Base-by-base conservation (phyloP, 2,329 filamentous ascomycete genomes). In the Fusarium albosuccineum region DNA sequence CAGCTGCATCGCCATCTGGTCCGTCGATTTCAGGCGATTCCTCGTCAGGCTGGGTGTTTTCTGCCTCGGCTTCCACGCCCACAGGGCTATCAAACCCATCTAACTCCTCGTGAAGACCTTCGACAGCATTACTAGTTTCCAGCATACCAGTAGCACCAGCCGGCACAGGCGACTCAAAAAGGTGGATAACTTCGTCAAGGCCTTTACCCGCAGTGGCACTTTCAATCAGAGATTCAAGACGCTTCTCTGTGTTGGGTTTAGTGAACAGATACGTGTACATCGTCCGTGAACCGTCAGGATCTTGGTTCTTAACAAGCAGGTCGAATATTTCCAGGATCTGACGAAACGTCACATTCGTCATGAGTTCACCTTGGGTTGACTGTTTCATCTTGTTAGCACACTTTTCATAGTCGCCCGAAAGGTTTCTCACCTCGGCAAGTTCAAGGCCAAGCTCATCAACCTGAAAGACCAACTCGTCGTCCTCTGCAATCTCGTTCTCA, bases 401-500 rank as follows among this genome's bases (percentile, higher is more conserved):
- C 22, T 16, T 13, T 42, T 50, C 3, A 9, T 14, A 10, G 6
- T 26, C 50, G 27, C 42, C 17, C 9, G 5, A 16, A 8, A 11
- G 46, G 14, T 64, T 36, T 40, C 81, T 66, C 76, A 84, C 83
- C 77, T 86, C 84, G 17, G 82, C 77, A 72, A 86, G 85, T 72
- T 86, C 84, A 33, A 87, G 76, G 9, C 82, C 83, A 40, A 87
- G 79, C 60, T 85, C 82, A 29, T 86, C 83, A 46, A 86, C 75
- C 60, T 84, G 82, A 40, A 86, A 79, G n/a, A 82, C 78, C 41
- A 87, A 74, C 57, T 86, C 84, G 53, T 87, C 84, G 16, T 80
- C 77, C 4, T 75, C 59, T 6, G 76, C 73, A 3, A 86, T 72
- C 53, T 86, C 85, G 39, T 80, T 77, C 16, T 76, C 73, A 13